Evolutionary conservation across 2,329 filamentous ascomycete species (phyloP).

Genomic region (Talaromyces sp.): DNA sequence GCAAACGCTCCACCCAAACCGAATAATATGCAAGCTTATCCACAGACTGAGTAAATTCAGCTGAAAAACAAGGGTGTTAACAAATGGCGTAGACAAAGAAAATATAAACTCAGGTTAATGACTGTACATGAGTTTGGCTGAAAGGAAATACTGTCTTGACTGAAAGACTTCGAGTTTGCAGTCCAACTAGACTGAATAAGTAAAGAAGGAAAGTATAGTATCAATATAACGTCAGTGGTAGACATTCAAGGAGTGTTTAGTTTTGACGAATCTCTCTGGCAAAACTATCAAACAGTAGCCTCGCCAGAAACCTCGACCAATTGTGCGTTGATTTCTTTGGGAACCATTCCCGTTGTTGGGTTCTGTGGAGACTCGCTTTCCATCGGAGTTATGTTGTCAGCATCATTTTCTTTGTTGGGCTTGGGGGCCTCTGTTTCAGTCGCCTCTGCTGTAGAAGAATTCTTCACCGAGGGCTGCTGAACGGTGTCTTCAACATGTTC

Average conservation of each 20-base stretch:
- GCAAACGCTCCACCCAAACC: slow-evolving; percentile 4
- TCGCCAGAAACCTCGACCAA: slow-evolving; percentile 31
- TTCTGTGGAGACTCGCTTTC: slow-evolving; percentile 13
- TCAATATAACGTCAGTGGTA: not conserved
- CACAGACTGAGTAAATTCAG: slow-evolving; percentile 6
- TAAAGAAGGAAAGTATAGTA: not conserved
- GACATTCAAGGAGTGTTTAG: not conserved
- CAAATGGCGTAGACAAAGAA: slow-evolving; percentile 9
- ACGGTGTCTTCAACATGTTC: slow-evolving; percentile 30
- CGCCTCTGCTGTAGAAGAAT: slow-evolving; percentile 11
- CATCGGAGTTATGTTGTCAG: slow-evolving; percentile 5
- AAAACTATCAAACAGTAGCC: slow-evolving; percentile 20
- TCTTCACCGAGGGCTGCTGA: slow-evolving; percentile 8
- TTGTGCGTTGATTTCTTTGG: slow-evolving; percentile 34
- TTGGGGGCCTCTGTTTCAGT: slow-evolving; percentile 14
- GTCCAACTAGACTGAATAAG: slow-evolving; percentile 1
- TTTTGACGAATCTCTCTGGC: not conserved
- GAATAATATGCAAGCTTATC: slow-evolving; percentile 21
- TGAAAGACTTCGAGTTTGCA: not conserved
- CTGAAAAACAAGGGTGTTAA: slow-evolving; percentile 1
- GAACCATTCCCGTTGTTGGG: slow-evolving; percentile 16
- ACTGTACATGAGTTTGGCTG: not conserved
- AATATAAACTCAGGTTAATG: not conserved
- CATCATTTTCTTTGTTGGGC: slow-evolving; percentile 12
- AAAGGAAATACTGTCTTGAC: not conserved